phyloP scores from a whole-genome alignment of 2,329 filamentous ascomycete species.

The Cordyceps pruinosa region DNA sequence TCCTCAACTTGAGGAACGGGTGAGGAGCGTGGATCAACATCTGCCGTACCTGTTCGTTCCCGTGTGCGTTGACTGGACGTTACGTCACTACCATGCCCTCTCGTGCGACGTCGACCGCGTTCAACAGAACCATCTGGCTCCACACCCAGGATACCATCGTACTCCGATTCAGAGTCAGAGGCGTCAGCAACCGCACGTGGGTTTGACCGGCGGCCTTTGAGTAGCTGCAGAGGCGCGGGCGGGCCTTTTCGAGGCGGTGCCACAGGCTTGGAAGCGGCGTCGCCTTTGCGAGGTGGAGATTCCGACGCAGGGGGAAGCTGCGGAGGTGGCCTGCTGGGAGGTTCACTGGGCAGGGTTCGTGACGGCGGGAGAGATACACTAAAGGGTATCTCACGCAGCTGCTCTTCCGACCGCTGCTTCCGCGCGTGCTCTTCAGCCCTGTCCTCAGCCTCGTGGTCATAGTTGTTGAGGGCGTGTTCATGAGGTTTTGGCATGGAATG shows the following conservation, averaged over 20 bases:
- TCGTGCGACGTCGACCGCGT: slow-evolving; percentile 73
- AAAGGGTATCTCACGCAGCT: slow-evolving; percentile 42
- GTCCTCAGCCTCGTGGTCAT: slow-evolving; percentile 48
- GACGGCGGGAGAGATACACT: slow-evolving; percentile 49
- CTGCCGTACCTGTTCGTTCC: not conserved
- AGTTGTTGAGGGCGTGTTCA: slow-evolving; percentile 52
- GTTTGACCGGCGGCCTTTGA: slow-evolving; percentile 20
- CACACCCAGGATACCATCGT: slow-evolving; percentile 69
- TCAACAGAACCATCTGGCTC: slow-evolving; percentile 54
- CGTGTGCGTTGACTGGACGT: no score
- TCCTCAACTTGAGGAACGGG: not conserved
- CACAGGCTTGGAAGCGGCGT: slow-evolving; percentile 34
- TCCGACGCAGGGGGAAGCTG: slow-evolving; percentile 36
- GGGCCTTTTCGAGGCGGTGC: slow-evolving; percentile 66
- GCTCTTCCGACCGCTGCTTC: slow-evolving; percentile 37
- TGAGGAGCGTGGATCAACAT: not conserved
- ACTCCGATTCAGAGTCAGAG: slow-evolving; percentile 69
- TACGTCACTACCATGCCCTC: slow-evolving; percentile 63
- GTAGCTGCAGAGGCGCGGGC: slow-evolving; percentile 73
- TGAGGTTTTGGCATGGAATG: slow-evolving; percentile 55
- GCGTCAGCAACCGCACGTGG: slow-evolving; percentile 37
- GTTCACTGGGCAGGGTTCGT: slow-evolving; percentile 45
- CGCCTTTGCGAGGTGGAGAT: slow-evolving; percentile 37
- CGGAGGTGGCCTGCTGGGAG: slow-evolving; percentile 47
- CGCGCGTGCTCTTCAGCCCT: slow-evolving; percentile 38